These are phyloP conservation scores for Cladosporium sp. DNA, from an alignment of 2,329 filamentous ascomycete species.

Conservation along the genomic window DNA sequence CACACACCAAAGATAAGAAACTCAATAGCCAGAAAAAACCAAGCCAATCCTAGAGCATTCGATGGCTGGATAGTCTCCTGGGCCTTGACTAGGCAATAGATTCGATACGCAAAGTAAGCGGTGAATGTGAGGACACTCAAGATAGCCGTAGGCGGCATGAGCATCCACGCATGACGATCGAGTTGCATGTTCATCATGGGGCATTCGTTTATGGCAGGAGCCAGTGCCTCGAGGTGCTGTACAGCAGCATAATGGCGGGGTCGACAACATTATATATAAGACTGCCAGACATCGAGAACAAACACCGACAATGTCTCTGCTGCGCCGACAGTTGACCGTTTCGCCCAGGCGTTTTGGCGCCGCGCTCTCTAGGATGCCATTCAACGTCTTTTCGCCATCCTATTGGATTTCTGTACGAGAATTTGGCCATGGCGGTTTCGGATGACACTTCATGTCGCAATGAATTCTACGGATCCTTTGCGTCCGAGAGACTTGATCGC, in stretches of 20 bases:
- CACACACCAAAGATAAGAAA: constrained; percentile 10
- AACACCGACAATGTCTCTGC: constrained; percentile 1
- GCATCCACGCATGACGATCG: constrained; percentile 6
- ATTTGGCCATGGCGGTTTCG: not conserved
- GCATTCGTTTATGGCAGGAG: not conserved
- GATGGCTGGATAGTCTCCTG: constrained; percentile 6
- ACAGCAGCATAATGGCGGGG: not conserved
- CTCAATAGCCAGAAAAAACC: constrained; percentile 8
- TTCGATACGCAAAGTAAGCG: constrained; percentile 10
- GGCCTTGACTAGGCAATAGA: constrained; percentile 6
- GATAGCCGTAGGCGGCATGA: constrained; percentile 9
- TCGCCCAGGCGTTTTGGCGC: not conserved
- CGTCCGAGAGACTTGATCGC: too few species aligned
- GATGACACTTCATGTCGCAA: not conserved
- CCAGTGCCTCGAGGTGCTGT: not conserved
- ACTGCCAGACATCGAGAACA: not conserved
- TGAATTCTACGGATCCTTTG: not conserved
- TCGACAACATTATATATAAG: not conserved
- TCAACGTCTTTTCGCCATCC: too few species aligned
- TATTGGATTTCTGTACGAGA: too few species aligned
- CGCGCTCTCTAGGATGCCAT: too few species aligned
- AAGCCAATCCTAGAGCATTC: constrained; percentile 8
- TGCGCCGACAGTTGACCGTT: not conserved
- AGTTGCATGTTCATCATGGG: not conserved
- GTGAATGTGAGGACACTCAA: constrained; percentile 7